These are phyloP conservation scores for Trichosporon faecale DNA, from an alignment of 1,284 basidiomycete species.

Conservation along the genomic window DNA sequence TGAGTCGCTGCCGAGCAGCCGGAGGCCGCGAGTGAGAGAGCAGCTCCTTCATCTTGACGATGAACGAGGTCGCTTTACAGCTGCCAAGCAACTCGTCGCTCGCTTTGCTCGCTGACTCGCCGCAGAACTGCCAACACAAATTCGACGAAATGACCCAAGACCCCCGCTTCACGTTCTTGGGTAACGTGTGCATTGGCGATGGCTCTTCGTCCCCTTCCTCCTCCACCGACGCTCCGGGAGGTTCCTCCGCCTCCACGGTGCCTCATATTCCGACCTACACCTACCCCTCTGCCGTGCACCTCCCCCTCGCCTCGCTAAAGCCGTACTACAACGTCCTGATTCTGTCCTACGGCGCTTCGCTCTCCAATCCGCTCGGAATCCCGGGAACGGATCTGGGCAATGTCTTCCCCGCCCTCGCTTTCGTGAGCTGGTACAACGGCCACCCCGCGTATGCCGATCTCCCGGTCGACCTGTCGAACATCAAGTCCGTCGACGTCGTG, in stretches of 20 bases:
- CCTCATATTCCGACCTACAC: slow-evolving; percentile 41
- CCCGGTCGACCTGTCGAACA: slow-evolving; percentile 56
- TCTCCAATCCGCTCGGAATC: slow-evolving; percentile 47
- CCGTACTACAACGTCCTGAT: slow-evolving; percentile 55
- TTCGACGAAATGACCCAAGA: slow-evolving; percentile 74
- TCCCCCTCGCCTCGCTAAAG: slow-evolving; percentile 49
- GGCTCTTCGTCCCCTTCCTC: slow-evolving; percentile 30
- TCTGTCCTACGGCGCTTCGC: slow-evolving; percentile 55
- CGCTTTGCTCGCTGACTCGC: neutral
- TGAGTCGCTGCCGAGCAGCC: slow-evolving; percentile 45
- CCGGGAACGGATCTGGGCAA: slow-evolving; percentile 56
- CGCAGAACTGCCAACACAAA: slow-evolving; percentile 92
- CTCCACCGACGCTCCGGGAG: neutral
- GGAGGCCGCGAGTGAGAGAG: neutral
- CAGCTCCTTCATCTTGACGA: neutral
- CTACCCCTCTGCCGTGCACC: slow-evolving; percentile 51
- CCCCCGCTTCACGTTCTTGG: slow-evolving; percentile 79
- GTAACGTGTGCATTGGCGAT: slow-evolving; percentile 75
- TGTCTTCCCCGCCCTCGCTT: slow-evolving; percentile 73
- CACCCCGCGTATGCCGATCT: slow-evolving; percentile 65
- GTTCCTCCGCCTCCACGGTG: slow-evolving; percentile 18
- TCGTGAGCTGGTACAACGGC: slow-evolving; percentile 97
- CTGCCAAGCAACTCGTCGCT: neutral
- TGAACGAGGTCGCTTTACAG: too few relatives aligned
- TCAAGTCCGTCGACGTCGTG: slow-evolving; percentile 74